Conservation (phyloP, 1,284 basidiomycete genomes). For the Ustilago cynodontis region DNA sequence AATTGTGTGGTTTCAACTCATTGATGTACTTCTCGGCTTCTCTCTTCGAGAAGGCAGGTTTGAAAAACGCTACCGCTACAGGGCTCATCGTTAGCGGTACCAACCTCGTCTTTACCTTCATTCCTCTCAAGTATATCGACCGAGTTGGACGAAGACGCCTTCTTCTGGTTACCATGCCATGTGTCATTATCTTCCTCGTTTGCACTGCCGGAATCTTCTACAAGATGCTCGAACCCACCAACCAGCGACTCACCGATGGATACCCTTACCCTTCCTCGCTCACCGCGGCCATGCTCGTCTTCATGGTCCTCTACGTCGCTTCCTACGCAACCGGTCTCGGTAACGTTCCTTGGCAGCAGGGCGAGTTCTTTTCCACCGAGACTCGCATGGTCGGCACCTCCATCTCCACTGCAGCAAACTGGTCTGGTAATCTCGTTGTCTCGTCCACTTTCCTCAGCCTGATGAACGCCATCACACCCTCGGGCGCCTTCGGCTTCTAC, state of each 20-base stretch:
- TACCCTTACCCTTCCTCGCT: slow-evolving; percentile 77
- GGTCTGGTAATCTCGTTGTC: slow-evolving; percentile 83
- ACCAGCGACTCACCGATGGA: slow-evolving; percentile 77
- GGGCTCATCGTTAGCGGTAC: slow-evolving; percentile 68
- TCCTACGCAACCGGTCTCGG: slow-evolving; percentile 77
- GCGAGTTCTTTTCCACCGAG: slow-evolving; percentile 78
- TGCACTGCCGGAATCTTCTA: slow-evolving; percentile 81
- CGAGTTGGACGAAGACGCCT: slow-evolving; percentile 81
- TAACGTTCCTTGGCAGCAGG: slow-evolving; percentile 89
- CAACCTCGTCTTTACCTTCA: slow-evolving; percentile 81
- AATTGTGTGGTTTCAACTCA: slow-evolving; percentile 71
- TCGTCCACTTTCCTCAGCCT: slow-evolving; percentile 82
- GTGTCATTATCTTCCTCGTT: slow-evolving; percentile 80
- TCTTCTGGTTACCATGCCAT: slow-evolving; percentile 81
- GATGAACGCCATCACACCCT: slow-evolving; percentile 80
- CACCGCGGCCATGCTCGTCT: slow-evolving; percentile 79
- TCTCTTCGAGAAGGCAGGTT: slow-evolving; percentile 69
- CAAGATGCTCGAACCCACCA: slow-evolving; percentile 78
- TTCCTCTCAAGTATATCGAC: slow-evolving; percentile 81
- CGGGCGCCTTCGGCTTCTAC: slow-evolving; percentile 77
- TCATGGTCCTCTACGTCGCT: slow-evolving; percentile 85
- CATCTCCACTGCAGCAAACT: slow-evolving; percentile 83
- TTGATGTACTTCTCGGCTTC: slow-evolving; percentile 70
- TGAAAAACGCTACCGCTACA: slow-evolving; percentile 68
- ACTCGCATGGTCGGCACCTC: slow-evolving; percentile 81